phyloP scores from a whole-genome alignment of 306 rosid species.

The Casuarina glauca region DNA sequence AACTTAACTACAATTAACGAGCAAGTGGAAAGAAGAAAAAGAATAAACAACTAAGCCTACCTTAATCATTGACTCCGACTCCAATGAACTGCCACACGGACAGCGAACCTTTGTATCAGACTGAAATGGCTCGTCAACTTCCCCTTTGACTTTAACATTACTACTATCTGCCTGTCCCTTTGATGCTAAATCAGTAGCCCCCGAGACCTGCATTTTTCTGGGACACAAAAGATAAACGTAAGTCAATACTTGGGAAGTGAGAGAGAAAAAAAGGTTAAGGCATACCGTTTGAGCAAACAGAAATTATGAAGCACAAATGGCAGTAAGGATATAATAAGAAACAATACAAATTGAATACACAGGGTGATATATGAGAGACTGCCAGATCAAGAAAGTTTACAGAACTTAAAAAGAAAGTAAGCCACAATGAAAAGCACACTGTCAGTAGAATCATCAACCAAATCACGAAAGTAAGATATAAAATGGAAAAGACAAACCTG shows the following conservation, averaged over 20 bases:
- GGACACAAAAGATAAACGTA: conserved; percentile 18
- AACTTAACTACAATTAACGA: conserved; percentile 6
- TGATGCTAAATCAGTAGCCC: conserved; percentile 90
- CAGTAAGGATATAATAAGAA: neutral
- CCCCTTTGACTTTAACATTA: conserved; percentile 75
- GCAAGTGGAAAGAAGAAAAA: conserved; percentile 15
- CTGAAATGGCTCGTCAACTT: conserved; percentile 70
- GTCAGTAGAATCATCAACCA: neutral
- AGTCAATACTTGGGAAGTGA: neutral
- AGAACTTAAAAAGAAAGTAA: neutral
- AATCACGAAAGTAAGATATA: neutral
- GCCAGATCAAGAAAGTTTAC: neutral
- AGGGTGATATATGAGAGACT: neutral
- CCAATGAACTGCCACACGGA: conserved; percentile 79
- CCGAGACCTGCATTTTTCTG: conserved; percentile 97
- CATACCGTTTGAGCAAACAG: neutral
- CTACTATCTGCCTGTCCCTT: conserved; percentile 89
- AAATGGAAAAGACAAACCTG: conserved; percentile 61
- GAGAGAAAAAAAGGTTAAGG: neutral
- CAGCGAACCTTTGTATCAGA: conserved; percentile 76
- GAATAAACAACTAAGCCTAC: conserved; percentile 37
- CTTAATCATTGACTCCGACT: conserved; percentile 84
- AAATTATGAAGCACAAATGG: neutral
- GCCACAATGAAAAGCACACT: neutral
- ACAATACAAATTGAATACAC: neutral